Evolutionary conservation across 805 yeast genomes (phyloP).

Genomic region (Metschnikowia kunwiensis): DNA sequence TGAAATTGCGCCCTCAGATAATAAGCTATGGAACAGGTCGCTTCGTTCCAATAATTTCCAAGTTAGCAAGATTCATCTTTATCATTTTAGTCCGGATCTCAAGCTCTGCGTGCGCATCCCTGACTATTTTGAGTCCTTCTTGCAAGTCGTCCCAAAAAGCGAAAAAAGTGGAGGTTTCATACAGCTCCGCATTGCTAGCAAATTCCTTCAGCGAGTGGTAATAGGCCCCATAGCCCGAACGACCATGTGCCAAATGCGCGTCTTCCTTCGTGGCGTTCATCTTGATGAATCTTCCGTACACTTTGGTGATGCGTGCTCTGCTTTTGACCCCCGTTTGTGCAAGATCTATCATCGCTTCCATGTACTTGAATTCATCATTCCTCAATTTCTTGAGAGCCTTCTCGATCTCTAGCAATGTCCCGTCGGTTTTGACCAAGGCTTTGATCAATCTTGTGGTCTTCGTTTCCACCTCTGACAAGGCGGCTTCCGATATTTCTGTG

Average conservation of each 20-base stretch:
- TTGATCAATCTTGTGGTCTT: not conserved
- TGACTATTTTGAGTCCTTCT: not conserved
- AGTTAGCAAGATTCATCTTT: not conserved
- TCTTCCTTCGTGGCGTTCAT: not conserved
- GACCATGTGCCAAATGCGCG: too few species aligned
- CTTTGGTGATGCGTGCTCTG: not conserved
- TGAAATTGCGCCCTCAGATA: too few species aligned
- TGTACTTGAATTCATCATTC: too few species aligned
- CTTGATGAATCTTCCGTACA: not conserved
- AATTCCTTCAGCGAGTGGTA: not conserved
- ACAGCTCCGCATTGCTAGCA: not conserved
- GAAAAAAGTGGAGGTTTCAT: not conserved
- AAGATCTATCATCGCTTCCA: not conserved
- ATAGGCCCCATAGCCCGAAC: not conserved
- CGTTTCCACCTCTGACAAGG: not conserved
- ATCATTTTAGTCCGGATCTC: not conserved
- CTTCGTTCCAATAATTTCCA: too few species aligned
- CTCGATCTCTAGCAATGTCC: not conserved
- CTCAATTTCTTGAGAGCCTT: not conserved
- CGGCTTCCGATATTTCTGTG: not conserved
- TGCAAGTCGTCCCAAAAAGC: not conserved
- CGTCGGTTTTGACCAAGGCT: not conserved
- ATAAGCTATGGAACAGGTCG: too few species aligned
- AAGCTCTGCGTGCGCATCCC: not conserved
- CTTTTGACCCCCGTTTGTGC: not conserved